Conservation (phyloP, 2,329 filamentous ascomycete species). For the Fonsecaea erecta region DNA sequence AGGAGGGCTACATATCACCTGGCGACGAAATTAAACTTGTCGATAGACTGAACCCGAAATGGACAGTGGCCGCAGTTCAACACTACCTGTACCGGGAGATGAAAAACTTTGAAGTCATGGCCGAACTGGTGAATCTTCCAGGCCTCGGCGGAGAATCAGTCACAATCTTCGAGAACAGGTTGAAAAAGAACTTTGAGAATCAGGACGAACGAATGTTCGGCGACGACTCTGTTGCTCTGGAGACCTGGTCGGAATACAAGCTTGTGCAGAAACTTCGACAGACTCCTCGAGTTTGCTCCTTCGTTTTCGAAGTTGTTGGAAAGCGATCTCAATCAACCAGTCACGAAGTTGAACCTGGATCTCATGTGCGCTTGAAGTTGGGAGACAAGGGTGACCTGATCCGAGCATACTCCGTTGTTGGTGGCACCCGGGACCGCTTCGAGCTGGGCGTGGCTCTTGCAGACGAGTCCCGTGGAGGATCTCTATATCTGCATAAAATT, state of each 20-base stretch:
- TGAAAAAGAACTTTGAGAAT: slow-evolving; percentile 15
- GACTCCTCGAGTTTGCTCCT: slow-evolving; percentile 7
- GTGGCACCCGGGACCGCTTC: slow-evolving; percentile 9
- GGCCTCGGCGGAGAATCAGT: slow-evolving; percentile 2
- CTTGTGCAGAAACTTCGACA: slow-evolving; percentile 11
- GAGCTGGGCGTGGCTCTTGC: slow-evolving; percentile 50
- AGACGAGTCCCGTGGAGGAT: slow-evolving; percentile 66
- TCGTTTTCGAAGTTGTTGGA: slow-evolving; percentile 7
- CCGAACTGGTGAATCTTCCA: slow-evolving; percentile 10
- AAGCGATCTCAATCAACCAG: slow-evolving; percentile 1
- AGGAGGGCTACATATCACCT: slow-evolving; percentile 9
- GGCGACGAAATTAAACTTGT: slow-evolving; percentile 15
- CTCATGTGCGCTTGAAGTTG: slow-evolving; percentile 11
- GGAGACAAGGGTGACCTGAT: slow-evolving; percentile 10
- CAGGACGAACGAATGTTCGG: slow-evolving; percentile 16
- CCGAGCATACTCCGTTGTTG: slow-evolving; percentile 11
- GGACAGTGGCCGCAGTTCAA: slow-evolving; percentile 11
- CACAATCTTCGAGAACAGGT: slow-evolving; percentile 12
- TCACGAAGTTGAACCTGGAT: slow-evolving; percentile 9
- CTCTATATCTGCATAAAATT: slow-evolving; percentile 61
- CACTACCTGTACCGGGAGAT: slow-evolving; percentile 14
- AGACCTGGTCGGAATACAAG: slow-evolving; percentile 10
- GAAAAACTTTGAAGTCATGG: slow-evolving; percentile 14
- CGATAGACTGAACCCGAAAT: slow-evolving; percentile 9
- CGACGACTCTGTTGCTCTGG: slow-evolving; percentile 7